Evolutionary conservation across 108 stramenopile genomes (phyloP).

Genomic region (Parmales sp.): DNA sequence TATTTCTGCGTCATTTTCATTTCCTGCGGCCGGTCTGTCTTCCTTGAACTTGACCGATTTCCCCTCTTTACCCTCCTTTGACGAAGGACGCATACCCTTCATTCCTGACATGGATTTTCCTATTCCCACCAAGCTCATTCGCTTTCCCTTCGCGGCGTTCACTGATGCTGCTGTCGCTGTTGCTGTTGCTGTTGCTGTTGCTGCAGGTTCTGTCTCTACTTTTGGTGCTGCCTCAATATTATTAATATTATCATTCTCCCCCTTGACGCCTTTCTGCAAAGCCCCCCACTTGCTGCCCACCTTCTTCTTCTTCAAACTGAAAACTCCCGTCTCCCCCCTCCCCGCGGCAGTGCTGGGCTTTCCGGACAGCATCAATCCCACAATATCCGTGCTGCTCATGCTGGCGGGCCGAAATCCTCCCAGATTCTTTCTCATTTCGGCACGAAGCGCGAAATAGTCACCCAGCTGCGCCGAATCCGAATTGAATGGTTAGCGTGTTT

Average conservation of each 20-base stretch:
- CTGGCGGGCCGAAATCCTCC: neutral
- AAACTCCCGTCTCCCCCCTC: neutral
- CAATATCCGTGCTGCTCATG: neutral
- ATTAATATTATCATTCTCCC: neutral
- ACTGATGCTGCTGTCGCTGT: too few relatives aligned
- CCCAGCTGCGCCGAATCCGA: neutral
- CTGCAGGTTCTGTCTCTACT: neutral
- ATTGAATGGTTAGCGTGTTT: neutral
- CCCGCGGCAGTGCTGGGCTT: neutral
- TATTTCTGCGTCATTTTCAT: too few relatives aligned
- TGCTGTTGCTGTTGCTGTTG: neutral
- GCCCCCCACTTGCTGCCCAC: conserved; percentile 2
- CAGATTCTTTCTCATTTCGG: neutral
- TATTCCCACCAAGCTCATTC: too few relatives aligned
- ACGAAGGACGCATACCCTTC: too few relatives aligned
- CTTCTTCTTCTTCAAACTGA: conserved; percentile 10
- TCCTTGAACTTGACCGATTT: too few relatives aligned
- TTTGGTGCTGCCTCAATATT: neutral
- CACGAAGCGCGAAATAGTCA: neutral
- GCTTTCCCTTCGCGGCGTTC: too few relatives aligned
- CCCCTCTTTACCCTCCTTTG: too few relatives aligned
- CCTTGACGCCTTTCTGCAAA: neutral
- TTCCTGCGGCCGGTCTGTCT: too few relatives aligned
- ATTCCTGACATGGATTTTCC: too few relatives aligned
- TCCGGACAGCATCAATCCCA: neutral